Conservation (phyloP, 148 eudicot genomes). For the Pouteria glomerata region DNA sequence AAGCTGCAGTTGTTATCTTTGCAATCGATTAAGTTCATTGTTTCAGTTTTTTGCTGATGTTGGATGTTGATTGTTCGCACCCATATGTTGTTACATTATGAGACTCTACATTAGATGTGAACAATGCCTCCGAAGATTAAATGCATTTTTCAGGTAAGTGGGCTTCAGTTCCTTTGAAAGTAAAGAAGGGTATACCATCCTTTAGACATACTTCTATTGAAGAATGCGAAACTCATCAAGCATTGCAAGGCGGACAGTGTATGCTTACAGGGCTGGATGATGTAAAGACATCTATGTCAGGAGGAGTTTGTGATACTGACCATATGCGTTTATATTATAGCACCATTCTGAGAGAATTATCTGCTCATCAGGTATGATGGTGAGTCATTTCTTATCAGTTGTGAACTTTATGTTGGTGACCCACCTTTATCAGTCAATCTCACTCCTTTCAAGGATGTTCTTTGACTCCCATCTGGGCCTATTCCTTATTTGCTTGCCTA, state of each 20-base stretch:
- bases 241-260: constrained; percentile 12
- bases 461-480: too few relatives aligned
- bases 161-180: constrained; percentile 22
- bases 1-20: neutral
- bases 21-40: neutral
- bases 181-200: constrained; percentile 21
- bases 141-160: constrained; percentile 22
- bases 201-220: constrained; percentile 18
- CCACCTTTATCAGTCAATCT: neutral
- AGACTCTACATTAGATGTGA: too few relatives aligned
- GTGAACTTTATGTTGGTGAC: neutral
- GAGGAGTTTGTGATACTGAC: constrained; percentile 9
- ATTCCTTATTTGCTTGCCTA: neutral
- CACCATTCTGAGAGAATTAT: constrained; percentile 10
- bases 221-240: constrained; percentile 11
- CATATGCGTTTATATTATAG: constrained; percentile 9
- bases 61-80: neutral
- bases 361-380: constrained; percentile 57
- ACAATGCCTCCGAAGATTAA: too few relatives aligned
- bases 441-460: too few relatives aligned
- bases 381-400: constrained; percentile 24
- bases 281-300: constrained; percentile 12
- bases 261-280: constrained; percentile 11
- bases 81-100: neutral
- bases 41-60: neutral